phyloP scores from a whole-genome alignment of 805 yeast genomes.

The Yueomyces sp. region DNA sequence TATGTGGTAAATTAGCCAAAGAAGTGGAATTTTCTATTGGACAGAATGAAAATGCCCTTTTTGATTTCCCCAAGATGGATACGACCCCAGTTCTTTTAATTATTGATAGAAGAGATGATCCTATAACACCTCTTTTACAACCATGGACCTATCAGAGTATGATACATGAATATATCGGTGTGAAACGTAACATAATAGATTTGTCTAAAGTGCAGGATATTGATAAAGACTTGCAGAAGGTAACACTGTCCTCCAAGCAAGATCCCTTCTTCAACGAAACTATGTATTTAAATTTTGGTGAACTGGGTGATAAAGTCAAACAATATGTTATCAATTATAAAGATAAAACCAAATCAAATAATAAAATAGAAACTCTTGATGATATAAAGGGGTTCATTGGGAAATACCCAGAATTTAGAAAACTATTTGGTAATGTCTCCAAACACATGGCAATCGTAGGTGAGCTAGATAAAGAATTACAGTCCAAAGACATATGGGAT shows the following conservation, averaged over 20 bases:
- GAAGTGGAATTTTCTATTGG: constrained; percentile 47
- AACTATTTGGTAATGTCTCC: constrained; percentile 73
- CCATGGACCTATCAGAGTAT: constrained; percentile 99
- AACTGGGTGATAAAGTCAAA: constrained; percentile 77
- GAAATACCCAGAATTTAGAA: constrained; percentile 87
- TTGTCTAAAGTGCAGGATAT: constrained; percentile 42
- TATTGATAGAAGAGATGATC: constrained; percentile 79
- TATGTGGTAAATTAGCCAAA: constrained; percentile 55
- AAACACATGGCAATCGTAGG: constrained; percentile 86
- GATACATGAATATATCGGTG: constrained; percentile 87
- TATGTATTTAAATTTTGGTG: constrained; percentile 88
- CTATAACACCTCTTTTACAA: constrained; percentile 78
- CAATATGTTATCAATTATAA: constrained; percentile 76
- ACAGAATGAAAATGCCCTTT: constrained; percentile 41
- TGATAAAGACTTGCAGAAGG: constrained; percentile 44
- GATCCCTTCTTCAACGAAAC: constrained; percentile 71
- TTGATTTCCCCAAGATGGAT: constrained; percentile 54
- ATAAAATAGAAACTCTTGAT: constrained; percentile 58
- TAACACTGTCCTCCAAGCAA: constrained; percentile 52
- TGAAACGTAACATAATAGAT: constrained; percentile 67
- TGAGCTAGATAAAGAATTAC: constrained; percentile 69
- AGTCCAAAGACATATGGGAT: constrained; percentile 56
- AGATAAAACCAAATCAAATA: constrained; percentile 56
- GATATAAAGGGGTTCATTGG: constrained; percentile 89
- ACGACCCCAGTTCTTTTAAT: constrained; percentile 62